These are phyloP conservation scores for Boletus semigastroideus DNA, from an alignment of 1,284 basidiomycete genomes.

Conservation along the genomic window DNA sequence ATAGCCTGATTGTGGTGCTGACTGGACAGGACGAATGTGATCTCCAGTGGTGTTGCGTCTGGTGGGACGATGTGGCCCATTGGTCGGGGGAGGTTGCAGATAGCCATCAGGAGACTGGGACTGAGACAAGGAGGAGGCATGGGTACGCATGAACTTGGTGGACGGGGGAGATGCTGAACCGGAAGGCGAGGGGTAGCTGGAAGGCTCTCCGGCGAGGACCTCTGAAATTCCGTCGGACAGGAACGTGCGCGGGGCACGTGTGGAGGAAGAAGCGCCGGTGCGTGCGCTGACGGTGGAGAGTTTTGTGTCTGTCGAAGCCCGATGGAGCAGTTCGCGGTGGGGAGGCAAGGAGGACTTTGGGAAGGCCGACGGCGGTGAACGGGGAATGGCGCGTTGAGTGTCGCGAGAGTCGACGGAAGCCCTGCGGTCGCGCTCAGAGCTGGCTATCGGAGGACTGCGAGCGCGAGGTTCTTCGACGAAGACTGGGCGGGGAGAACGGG, in stretches of 20 bases:
- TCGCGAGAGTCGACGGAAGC: conserved; percentile 30
- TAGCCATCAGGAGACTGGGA: conserved; percentile 46
- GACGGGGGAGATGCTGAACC: conserved; percentile 14
- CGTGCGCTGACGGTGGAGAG: conserved; percentile 34
- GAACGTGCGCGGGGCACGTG: conserved; percentile 20
- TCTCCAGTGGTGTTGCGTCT: conserved; percentile 58
- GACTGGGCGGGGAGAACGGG: conserved; percentile 19
- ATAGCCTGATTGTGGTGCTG: conserved; percentile 23
- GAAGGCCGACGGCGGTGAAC: conserved; percentile 27
- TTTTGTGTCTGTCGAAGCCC: conserved; percentile 52
- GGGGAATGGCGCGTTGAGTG: conserved; percentile 19
- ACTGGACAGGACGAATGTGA: conserved; percentile 21
- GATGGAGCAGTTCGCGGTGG: conserved; percentile 27
- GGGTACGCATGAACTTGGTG: conserved; percentile 14
- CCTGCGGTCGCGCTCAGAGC: conserved; percentile 24
- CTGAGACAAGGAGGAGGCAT: conserved; percentile 22
- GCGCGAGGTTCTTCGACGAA: conserved; percentile 36
- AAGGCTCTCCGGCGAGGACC: conserved; percentile 11
- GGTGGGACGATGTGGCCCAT: conserved; percentile 38
- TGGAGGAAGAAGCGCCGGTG: conserved; percentile 25
- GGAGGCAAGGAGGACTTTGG: conserved; percentile 2
- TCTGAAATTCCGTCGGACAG: conserved; percentile 17
- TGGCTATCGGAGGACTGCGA: conserved; percentile 3
- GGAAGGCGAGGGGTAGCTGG: conserved; percentile 9
- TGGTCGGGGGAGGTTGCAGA: conserved; percentile 47